Evolutionary conservation across 768 basidiomycete species (phyloP).

Genomic region (Polyporus arcularius): DNA sequence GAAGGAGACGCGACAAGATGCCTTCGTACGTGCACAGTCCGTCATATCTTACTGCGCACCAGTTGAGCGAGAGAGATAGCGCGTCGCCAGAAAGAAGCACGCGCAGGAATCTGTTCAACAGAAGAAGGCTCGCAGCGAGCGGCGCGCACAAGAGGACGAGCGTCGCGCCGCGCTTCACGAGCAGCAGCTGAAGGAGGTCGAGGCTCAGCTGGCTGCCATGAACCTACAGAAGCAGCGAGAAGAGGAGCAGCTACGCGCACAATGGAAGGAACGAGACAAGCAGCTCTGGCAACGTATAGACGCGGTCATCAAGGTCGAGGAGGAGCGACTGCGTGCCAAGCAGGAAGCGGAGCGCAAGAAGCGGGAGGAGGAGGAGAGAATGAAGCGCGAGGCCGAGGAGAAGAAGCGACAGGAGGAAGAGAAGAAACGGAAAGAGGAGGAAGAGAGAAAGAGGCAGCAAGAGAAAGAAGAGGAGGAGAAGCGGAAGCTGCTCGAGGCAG

Average conservation of each 20-base stretch:
- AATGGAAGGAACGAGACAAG: conserved; percentile 48
- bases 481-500: conserved; percentile 30
- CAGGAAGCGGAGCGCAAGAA: conserved; percentile 59
- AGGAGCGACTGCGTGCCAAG: conserved; percentile 53
- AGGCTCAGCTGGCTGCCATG: conserved; percentile 44
- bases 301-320: conserved; percentile 59
- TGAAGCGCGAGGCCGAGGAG: conserved; percentile 33
- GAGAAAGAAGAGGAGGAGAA: conserved; percentile 39
- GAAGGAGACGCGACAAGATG: conserved; percentile 47
- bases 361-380: conserved; percentile 50
- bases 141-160: conserved; percentile 25
- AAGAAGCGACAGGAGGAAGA: conserved; percentile 28
- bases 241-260: conserved; percentile 43
- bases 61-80: conserved; percentile 27
- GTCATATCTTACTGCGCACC: neutral
- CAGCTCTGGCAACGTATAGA: conserved; percentile 62
- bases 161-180: conserved; percentile 43
- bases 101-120: conserved; percentile 20
- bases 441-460: conserved; percentile 24
- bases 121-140: conserved; percentile 16
- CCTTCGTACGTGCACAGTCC: conserved; percentile 37
- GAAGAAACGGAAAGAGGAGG: conserved; percentile 29
- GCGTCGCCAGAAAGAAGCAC: conserved; percentile 38
- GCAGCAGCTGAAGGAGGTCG: conserved; percentile 55
- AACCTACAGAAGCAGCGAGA: conserved; percentile 47